Evolutionary conservation across 1,284 basidiomycete species (phyloP), one percentile per base, ranked within the genome.

Genomic region (Gymnopus androsaceus): DNA sequence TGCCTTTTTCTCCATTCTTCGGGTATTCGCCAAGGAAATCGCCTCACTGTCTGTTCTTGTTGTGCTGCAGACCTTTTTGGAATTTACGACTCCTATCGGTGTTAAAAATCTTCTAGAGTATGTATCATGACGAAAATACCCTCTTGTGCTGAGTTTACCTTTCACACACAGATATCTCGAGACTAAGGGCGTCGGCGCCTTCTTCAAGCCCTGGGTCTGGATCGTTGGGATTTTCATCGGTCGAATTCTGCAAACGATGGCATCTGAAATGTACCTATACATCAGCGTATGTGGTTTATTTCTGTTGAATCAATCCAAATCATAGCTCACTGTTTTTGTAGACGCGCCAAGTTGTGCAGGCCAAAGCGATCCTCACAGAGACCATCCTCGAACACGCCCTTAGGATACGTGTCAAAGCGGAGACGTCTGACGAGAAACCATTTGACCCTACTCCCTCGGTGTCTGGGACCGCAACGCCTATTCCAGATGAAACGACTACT

Each of bases 311-410:
- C 14, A 23, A 11, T 41, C 17, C n/a, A n/a, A n/a, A n/a, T n/a
- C n/a, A n/a, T 14, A 23, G n/a, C n/a, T n/a, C n/a, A n/a, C n/a
- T n/a, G n/a, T n/a, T n/a, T n/a, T 23, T 27, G 11, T 30, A 67
- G 66, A 82, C 77, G 1, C 69, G 75, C 15, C 72, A 73, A 9
- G 69, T 83, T 7, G 81, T 85, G 12, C 79, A 80, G 41, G 66
- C 71, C 6, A 84, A 90, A 66, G 78, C 78, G 2, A 78, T 92
- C 51, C 72, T 90, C 52, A 88, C 87, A 0, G 81, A 89, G 61
- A 76, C 90, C 4, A 70, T 90, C 5, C 88, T 90, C 64, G 84
- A 88, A 57, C 88, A 90, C 61, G 75, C 86, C 1, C 73, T 90
- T 3, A 79, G 87, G 36, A 82, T 90, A 40, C 78, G 88, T n/a